These are phyloP conservation scores for Neurospora tetraspora DNA, from an alignment of 495 filamentous ascomycete genomes.

Conservation along the genomic window DNA sequence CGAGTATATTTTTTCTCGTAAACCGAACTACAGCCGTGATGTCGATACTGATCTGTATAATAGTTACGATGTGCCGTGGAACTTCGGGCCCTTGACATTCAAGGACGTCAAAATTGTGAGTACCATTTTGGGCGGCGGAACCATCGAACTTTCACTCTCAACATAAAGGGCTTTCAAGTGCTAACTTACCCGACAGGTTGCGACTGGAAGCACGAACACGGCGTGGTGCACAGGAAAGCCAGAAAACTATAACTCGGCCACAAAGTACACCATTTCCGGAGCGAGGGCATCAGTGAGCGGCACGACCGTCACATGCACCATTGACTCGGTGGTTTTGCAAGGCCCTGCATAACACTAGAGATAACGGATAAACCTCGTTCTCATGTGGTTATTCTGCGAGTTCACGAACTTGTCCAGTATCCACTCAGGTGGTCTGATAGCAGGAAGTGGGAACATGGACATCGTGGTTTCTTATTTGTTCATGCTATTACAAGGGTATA, in stretches of 20 bases:
- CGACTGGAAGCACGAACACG: conserved; percentile 12
- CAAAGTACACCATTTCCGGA: conserved; percentile 20
- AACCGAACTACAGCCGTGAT: neutral
- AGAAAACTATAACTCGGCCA: conserved; percentile 28
- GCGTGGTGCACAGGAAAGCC: conserved; percentile 25
- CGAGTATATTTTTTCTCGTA: neutral
- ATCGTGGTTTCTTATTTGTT: neutral
- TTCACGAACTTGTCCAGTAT: neutral
- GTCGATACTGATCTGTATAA: neutral
- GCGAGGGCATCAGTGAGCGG: conserved; percentile 21
- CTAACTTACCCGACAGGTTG: conserved; percentile 8
- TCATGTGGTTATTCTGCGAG: neutral
- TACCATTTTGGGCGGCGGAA: neutral
- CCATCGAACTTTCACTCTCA: neutral
- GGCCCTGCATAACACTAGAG: neutral
- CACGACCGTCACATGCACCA: conserved; percentile 24
- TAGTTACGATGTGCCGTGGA: conserved; percentile 24
- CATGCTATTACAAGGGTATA: neutral
- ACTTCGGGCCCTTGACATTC: conserved; percentile 28
- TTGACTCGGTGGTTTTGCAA: conserved; percentile 23
- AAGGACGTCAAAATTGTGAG: conserved; percentile 32
- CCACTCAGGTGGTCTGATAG: neutral
- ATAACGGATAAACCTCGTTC: neutral
- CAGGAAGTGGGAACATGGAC: neutral
- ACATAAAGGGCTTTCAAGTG: neutral